These are phyloP conservation scores for Pistacia atlantica DNA, from an alignment of 345 rosid species.

Conservation along the genomic window DNA sequence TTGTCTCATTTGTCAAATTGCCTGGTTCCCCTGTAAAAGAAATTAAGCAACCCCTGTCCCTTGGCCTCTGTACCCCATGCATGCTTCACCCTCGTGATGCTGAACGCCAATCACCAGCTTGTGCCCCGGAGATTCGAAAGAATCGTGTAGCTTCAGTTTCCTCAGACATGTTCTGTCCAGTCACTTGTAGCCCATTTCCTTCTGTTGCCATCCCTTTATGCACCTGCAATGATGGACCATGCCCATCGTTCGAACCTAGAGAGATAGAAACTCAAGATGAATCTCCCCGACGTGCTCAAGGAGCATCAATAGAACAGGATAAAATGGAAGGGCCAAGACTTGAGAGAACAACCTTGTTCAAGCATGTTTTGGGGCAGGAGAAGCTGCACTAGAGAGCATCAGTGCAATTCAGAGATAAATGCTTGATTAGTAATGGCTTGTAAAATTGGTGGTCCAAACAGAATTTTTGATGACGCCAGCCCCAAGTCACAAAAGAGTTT, in stretches of 20 bases:
- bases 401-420: constrained; percentile 95
- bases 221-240: constrained; percentile 82
- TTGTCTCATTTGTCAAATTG: constrained; percentile 66
- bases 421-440: constrained; percentile 48
- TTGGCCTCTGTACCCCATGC: constrained; percentile 90
- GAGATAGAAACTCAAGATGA: constrained; percentile 54
- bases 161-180: constrained; percentile 84
- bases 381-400: constrained; percentile 98
- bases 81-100: constrained; percentile 76
- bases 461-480: not conserved
- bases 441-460: not conserved
- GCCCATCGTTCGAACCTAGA: constrained; percentile 73
- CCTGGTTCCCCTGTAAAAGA: constrained; percentile 71
- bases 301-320: constrained; percentile 51
- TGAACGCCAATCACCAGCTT: constrained; percentile 56
- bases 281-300: constrained; percentile 48
- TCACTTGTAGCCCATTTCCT: constrained; percentile 94
- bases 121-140: constrained; percentile 61
- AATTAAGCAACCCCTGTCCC: constrained; percentile 64
- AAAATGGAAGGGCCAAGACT: constrained; percentile 73
- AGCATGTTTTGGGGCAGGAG: constrained; percentile 99
- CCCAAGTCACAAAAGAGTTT: not conserved
- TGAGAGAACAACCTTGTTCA: constrained; percentile 88
- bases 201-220: constrained; percentile 85
- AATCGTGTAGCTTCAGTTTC: constrained; percentile 76